Evolutionary conservation across 164 flowering plant genomes (phyloP), one percentile per base, ranked within the genome.

Genomic region (Buxus sempervirens): DNA sequence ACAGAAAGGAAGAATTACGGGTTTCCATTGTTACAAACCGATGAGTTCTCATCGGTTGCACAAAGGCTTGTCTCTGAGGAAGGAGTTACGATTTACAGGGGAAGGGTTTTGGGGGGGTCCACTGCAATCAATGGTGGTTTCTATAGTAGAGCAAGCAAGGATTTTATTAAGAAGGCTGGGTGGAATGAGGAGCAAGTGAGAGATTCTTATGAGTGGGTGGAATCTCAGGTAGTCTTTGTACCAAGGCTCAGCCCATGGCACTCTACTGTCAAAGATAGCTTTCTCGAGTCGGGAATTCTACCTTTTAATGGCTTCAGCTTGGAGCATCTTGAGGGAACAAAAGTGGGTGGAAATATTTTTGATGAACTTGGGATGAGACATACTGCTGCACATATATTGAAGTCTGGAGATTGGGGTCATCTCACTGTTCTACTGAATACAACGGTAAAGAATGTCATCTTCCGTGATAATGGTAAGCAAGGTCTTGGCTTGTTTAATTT

Each of bases 121-220:
- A 38, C 74, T 4, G 24, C 41, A 49, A 49, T 65, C 49, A 72
- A 72, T 59, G 70, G 65, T 23, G 74, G 74, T 10, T 72, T 72
- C 32, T 72, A 72, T 51, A 72, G 53, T 24, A 28, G 70, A 26
- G 64, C 70, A 22, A 51, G 63, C 58, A 61, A 28, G 69, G 69
- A 28, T 56, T 28, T 16, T 41, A 49, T 63, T 24, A 59, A n/a
- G 21, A 19, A 21, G n/a, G 68, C 42, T 9, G 63, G 76, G 1
- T 73, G 71, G 72, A 72, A 67, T 56, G 68, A 57, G 4, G 45
- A 49, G n/a, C 51, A 68, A 36, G 76, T 73, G 68, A 68, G 68
- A 19, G 68, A 73, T 53, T 68, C 76, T 22, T 73, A 67, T 24
- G 45, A 42, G 61, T 73, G 76, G 76, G 62, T 68, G 16, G 76